These are phyloP conservation scores for Amanita fuliginea DNA, from an alignment of 768 basidiomycete genomes.

Conservation along the genomic window DNA sequence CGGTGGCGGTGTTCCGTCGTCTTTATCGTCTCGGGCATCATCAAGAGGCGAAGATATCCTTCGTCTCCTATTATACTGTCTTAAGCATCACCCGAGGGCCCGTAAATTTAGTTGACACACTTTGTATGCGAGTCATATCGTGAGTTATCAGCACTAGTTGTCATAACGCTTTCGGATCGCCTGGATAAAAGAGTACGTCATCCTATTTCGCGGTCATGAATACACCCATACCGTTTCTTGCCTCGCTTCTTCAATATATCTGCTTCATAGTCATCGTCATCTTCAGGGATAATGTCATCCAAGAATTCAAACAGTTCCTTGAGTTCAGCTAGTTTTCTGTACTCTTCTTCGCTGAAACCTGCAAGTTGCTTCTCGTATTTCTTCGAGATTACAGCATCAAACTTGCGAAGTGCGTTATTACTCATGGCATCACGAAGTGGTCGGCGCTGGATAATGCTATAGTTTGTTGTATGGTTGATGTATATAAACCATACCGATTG, in stretches of 20 bases:
- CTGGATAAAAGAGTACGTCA: constrained; percentile 20
- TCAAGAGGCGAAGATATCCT: constrained; percentile 44
- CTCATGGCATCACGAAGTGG: constrained; percentile 42
- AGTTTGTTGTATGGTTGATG: constrained; percentile 2
- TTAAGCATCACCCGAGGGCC: not conserved
- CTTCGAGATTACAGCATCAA: constrained; percentile 56
- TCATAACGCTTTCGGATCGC: constrained; percentile 49
- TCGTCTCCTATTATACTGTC: constrained; percentile 29
- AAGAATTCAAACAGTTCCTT: constrained; percentile 58
- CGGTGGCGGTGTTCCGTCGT: constrained; percentile 23
- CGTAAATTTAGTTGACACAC: constrained; percentile 17
- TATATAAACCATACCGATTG: constrained; percentile 30
- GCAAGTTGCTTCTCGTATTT: constrained; percentile 63
- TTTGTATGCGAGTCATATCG: constrained; percentile 23
- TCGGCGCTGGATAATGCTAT: constrained; percentile 18
- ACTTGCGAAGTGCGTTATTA: constrained; percentile 62
- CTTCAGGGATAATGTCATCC: constrained; percentile 60
- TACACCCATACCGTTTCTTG: constrained; percentile 33
- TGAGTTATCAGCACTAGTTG: constrained; percentile 24
- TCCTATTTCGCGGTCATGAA: not conserved
- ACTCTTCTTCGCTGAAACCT: constrained; percentile 63
- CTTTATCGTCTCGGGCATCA: constrained; percentile 25
- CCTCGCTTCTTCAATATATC: constrained; percentile 30
- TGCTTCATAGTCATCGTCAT: constrained; percentile 43
- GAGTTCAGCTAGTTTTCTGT: constrained; percentile 50